phyloP scores from a whole-genome alignment of 2,329 filamentous ascomycete genomes.

The Blastomyces gilchristii region DNA sequence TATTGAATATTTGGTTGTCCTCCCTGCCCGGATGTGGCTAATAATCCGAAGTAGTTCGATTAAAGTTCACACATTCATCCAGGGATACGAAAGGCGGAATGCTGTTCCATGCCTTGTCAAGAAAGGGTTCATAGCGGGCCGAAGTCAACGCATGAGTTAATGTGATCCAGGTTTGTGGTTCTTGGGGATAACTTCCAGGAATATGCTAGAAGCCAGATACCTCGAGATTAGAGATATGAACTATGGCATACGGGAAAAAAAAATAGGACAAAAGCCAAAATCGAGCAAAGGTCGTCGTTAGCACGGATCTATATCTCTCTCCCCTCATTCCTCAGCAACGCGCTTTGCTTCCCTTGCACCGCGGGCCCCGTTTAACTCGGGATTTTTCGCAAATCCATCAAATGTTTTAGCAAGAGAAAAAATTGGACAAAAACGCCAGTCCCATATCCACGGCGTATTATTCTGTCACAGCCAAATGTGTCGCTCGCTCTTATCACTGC shows the following conservation, averaged over 20 bases:
- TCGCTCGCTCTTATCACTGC: background rate
- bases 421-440: background rate
- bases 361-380: background rate
- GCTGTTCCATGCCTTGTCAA: background rate
- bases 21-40: background rate
- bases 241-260: too few relatives aligned
- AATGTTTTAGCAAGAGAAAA: background rate
- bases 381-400: background rate
- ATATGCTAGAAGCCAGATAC: background rate
- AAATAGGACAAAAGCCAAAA: too few relatives aligned
- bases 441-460: too few relatives aligned
- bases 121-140: background rate
- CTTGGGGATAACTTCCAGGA: background rate
- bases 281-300: too few relatives aligned
- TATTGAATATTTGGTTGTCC: background rate
- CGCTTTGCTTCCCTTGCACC: too few relatives aligned
- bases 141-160: background rate
- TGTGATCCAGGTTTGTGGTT: background rate
- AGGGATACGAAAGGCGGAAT: background rate
- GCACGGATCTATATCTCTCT: too few relatives aligned
- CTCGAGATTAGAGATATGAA: background rate
- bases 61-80: background rate
- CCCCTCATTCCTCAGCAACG: too few relatives aligned
- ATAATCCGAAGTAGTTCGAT: background rate
- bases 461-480: too few relatives aligned